Percentiles rank a stretch among this genome's conserved stretches.
These are phyloP conservation scores for Trichoderma sp. DNA, from an alignment of 2,329 filamentous ascomycete species.

Conservation along the genomic window DNA sequence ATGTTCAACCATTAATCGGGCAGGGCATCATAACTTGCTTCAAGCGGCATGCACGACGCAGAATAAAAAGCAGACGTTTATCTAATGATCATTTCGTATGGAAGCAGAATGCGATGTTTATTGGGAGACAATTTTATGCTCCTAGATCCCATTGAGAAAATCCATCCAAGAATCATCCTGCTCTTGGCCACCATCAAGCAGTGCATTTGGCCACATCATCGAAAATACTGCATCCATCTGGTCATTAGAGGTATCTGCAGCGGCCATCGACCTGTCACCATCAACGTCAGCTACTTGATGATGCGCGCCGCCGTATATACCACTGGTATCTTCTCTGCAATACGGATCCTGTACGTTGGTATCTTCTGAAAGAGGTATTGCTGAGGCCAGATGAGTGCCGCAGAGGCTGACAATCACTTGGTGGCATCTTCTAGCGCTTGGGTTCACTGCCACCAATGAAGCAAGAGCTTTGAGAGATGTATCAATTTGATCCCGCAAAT, in stretches of 20 bases:
- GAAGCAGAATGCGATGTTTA: neutral
- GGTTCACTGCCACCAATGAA: conserved; percentile 45
- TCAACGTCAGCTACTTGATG: conserved; percentile 22
- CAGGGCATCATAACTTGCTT: neutral
- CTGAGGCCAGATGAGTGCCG: conserved; percentile 41
- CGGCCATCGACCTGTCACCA: conserved; percentile 23
- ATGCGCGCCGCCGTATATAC: neutral
- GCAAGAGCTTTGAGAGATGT: conserved; percentile 44
- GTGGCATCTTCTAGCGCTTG: conserved; percentile 48
- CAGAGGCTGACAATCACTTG: conserved; percentile 49
- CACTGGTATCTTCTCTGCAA: neutral
- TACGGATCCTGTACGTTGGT: neutral
- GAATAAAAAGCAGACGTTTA: neutral
- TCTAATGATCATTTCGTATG: neutral
- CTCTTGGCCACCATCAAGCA: conserved; percentile 30
- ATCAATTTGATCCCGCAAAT: conserved; percentile 49
- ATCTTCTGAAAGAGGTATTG: neutral
- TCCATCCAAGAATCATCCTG: conserved; percentile 18
- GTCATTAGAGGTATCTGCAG: conserved; percentile 47
- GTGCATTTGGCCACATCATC: conserved; percentile 53
- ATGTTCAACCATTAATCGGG: neutral
- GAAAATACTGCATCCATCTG: conserved; percentile 49
- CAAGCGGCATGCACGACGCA: neutral
- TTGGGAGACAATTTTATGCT: neutral
- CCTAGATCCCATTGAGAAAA: conserved; percentile 12